phyloP scores from a whole-genome alignment of 495 filamentous ascomycete genomes.

The Trichoderma orchidacearum region DNA sequence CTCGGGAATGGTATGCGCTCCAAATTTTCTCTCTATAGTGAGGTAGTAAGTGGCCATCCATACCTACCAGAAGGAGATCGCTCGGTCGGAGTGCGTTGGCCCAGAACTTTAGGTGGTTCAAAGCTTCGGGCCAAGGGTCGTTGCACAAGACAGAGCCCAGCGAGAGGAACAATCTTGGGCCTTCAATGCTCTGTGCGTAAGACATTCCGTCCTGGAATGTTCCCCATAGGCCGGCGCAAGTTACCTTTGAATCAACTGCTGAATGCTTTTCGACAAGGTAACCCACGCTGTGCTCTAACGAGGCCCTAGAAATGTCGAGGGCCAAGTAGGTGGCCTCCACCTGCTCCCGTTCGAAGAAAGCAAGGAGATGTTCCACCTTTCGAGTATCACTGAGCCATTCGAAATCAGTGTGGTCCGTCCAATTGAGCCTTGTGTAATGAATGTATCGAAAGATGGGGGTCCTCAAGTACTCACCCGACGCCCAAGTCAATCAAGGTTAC shows the following conservation, averaged over 20 bases:
- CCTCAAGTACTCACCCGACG: background rate
- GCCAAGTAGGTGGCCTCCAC: background rate
- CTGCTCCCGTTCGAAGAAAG: background rate
- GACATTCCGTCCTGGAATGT: background rate
- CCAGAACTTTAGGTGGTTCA: background rate
- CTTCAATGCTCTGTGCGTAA: background rate
- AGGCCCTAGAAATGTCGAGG: slow-evolving; percentile 4
- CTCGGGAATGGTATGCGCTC: background rate
- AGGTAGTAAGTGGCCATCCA: slow-evolving; percentile 1
- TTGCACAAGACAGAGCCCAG: slow-evolving; percentile 5
- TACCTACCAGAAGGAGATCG: slow-evolving; percentile 1
- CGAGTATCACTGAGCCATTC: slow-evolving; percentile 2
- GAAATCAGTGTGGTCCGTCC: background rate
- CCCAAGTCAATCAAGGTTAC: slow-evolving; percentile 2
- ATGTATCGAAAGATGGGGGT: background rate
- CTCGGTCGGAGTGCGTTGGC: background rate
- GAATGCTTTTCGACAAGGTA: background rate
- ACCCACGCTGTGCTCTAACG: background rate
- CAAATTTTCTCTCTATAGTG: background rate
- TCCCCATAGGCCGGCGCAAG: slow-evolving; percentile 2
- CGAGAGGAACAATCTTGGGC: background rate
- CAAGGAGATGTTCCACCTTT: slow-evolving; percentile 1
- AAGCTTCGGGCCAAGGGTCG: background rate
- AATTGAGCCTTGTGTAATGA: background rate
- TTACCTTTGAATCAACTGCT: background rate